Conservation (phyloP, 2,329 filamentous ascomycete species). For the Colletotrichum sp. region DNA sequence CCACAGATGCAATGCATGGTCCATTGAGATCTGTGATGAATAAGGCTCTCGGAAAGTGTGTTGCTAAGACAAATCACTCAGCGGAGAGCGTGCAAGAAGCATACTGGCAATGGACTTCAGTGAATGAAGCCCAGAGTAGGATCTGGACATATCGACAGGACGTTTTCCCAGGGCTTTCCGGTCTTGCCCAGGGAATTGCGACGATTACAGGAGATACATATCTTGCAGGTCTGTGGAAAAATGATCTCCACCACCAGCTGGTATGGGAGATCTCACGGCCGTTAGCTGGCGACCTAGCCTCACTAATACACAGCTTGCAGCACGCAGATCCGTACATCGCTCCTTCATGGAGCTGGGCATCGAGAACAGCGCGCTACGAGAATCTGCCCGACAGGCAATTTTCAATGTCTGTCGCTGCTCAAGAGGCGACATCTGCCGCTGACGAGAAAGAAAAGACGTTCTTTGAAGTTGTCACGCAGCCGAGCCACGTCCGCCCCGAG, state of each 20-base stretch:
- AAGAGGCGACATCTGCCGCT: background rate
- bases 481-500: background rate
- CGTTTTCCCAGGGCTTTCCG: background rate
- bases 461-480: background rate
- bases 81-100: background rate
- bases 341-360: background rate
- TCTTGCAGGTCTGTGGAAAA: background rate
- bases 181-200: background rate
- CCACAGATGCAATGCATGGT: background rate
- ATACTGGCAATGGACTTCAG: background rate
- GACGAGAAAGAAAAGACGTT: background rate
- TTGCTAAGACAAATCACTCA: accelerated
- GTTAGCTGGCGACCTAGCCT: background rate
- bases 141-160: background rate
- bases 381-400: background rate
- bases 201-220: background rate
- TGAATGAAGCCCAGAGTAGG: background rate
- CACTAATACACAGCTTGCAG: background rate
- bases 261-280: background rate
- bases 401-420: background rate
- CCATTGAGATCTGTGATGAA: background rate
- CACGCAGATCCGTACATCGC: background rate
- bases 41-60: background rate
- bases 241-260: background rate
- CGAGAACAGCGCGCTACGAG: background rate